These are phyloP conservation scores for Saccharomycopsis javanensis DNA, from an alignment of 805 yeast species.

Conservation along the genomic window DNA sequence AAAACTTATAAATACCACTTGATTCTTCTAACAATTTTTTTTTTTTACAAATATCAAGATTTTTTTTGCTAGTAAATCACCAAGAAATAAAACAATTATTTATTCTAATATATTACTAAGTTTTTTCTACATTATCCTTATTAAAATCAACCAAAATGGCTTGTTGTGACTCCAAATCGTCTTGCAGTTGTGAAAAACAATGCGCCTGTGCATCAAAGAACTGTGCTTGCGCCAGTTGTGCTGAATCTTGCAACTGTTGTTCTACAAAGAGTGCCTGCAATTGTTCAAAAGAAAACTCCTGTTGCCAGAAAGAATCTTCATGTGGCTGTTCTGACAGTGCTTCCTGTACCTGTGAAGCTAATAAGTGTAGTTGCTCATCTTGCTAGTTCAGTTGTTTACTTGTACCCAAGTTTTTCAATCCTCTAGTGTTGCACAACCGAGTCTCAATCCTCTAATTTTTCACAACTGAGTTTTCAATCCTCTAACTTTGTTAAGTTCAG, in stretches of 20 bases:
- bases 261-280: background rate
- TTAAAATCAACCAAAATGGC: background rate
- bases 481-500: too few relatives aligned
- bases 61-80: background rate
- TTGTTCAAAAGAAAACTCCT: background rate
- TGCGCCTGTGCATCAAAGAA: background rate
- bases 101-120: too few relatives aligned
- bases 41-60: too few relatives aligned
- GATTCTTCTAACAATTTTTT: too few relatives aligned
- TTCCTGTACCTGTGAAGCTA: background rate
- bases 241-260: background rate
- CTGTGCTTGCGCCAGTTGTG: background rate
- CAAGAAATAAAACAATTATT: too few relatives aligned
- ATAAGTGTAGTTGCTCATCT: background rate
- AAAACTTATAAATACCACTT: too few relatives aligned
- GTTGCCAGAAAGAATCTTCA: background rate
- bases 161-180: conserved; percentile 1
- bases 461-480: too few relatives aligned
- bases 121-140: too few relatives aligned
- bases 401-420: too few relatives aligned
- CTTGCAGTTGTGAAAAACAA: background rate
- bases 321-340: background rate
- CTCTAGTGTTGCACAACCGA: too few relatives aligned
- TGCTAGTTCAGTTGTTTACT: background rate
- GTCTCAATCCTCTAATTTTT: too few relatives aligned